Conservation (phyloP, 2,329 filamentous ascomycete species). For the Penicillium sp. region DNA sequence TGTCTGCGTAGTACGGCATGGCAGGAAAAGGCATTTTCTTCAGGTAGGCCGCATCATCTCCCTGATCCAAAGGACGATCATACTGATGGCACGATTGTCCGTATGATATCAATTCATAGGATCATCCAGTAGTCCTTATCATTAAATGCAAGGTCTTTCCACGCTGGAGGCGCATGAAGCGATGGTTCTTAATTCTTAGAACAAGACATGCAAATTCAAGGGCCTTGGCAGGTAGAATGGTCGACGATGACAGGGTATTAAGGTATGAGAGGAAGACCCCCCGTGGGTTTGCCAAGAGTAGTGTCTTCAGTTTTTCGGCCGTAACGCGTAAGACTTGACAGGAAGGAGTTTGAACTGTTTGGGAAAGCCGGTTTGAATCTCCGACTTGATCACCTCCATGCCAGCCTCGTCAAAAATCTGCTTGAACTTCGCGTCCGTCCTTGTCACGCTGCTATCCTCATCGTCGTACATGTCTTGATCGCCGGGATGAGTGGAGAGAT, state of each 20-base stretch:
- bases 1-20: not conserved
- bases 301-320: slow-evolving; percentile 43
- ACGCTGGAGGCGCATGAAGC: no score
- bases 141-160: not conserved
- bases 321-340: slow-evolving; percentile 76
- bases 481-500: slow-evolving; percentile 59
- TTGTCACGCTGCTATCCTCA: slow-evolving; percentile 74
- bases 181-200: not conserved
- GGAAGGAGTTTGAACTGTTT: slow-evolving; percentile 65
- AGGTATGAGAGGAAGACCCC: not conserved
- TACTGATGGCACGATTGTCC: not conserved
- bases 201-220: not conserved
- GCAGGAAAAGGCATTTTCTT: not conserved
- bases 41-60: not conserved
- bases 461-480: slow-evolving; percentile 72
- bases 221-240: not conserved
- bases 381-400: slow-evolving; percentile 67
- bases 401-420: slow-evolving; percentile 69
- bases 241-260: not conserved
- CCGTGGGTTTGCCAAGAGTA: not conserved
- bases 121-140: not conserved
- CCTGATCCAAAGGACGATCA: no score
- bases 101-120: no score
- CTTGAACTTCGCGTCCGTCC: slow-evolving; percentile 72
- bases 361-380: slow-evolving; percentile 73